Evolutionary conservation across 768 basidiomycete species (phyloP).

Genomic region (Lactarius evosmus): DNA sequence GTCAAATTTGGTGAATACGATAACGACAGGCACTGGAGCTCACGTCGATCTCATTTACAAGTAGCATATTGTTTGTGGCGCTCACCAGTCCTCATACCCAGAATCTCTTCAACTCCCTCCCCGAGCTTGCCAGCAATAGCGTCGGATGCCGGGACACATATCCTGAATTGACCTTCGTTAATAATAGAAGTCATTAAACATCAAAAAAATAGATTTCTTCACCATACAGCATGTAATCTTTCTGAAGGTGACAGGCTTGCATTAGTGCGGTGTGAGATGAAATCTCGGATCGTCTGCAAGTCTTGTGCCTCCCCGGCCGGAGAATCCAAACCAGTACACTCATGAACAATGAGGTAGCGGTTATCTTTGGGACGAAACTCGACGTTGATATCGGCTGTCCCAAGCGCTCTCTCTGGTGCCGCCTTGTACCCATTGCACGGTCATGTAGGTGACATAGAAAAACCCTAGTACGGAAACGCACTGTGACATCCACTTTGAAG

Average conservation of each 20-base stretch:
- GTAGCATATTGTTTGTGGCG: neutral
- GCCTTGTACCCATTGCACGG: neutral
- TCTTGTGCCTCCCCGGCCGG: neutral
- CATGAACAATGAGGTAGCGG: neutral
- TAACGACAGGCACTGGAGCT: constrained; percentile 6
- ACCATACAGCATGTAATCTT: constrained; percentile 8
- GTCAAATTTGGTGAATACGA: constrained; percentile 12
- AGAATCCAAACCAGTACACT: neutral
- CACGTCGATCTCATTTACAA: neutral
- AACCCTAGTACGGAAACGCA: neutral
- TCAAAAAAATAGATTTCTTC: neutral
- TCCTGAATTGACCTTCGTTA: neutral
- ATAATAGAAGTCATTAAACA: neutral
- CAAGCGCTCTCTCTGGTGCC: neutral
- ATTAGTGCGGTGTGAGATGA: neutral
- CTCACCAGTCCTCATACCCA: neutral
- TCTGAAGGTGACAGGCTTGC: neutral
- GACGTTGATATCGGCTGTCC: neutral
- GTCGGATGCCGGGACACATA: neutral
- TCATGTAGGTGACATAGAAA: neutral
- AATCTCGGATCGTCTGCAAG: neutral
- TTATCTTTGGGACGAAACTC: constrained; percentile 7
- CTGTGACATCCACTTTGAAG: constrained; percentile 14
- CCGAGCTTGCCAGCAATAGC: neutral
- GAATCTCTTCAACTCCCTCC: neutral